phyloP scores from a whole-genome alignment of 169 alveolate species.

The Theileria orientalis region DNA sequence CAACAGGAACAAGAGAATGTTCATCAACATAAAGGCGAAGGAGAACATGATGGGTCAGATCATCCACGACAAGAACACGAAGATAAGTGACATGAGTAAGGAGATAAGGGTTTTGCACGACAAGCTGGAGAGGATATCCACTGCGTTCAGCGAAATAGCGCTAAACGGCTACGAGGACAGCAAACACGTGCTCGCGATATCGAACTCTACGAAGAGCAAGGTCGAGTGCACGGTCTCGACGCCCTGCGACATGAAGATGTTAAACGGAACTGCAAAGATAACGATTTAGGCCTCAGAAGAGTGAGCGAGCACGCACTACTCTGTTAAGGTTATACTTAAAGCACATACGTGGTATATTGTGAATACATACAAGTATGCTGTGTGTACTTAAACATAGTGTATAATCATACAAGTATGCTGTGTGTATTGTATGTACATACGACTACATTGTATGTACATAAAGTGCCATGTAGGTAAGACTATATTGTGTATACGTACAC shows the following conservation, averaged over 20 bases:
- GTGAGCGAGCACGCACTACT: too few species aligned
- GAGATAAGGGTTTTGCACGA: slow-evolving; percentile 17
- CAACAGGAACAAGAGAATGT: slow-evolving; percentile 53
- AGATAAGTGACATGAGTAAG: slow-evolving; percentile 21
- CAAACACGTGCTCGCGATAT: neutral
- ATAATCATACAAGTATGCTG: neutral
- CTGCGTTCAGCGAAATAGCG: slow-evolving; percentile 38
- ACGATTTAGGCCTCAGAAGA: neutral
- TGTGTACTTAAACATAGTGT: neutral
- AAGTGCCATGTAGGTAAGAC: too few species aligned
- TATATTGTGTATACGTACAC: too few species aligned
- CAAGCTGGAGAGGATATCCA: slow-evolving; percentile 30
- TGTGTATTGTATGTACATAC: neutral
- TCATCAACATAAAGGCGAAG: slow-evolving; percentile 53
- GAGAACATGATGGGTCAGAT: slow-evolving; percentile 52
- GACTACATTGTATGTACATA: too few species aligned
- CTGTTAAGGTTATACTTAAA: too few species aligned
- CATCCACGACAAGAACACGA: slow-evolving; percentile 35
- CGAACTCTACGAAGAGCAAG: slow-evolving; percentile 4
- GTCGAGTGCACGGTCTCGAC: slow-evolving; percentile 46
- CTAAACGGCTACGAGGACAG: neutral
- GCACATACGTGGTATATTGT: too few species aligned
- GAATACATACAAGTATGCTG: neutral
- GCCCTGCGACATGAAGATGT: slow-evolving; percentile 50
- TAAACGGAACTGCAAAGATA: slow-evolving; percentile 39